Base-by-base conservation (phyloP, 2,329 filamentous ascomycete species). In the Fusarium brevicatenulatum region DNA sequence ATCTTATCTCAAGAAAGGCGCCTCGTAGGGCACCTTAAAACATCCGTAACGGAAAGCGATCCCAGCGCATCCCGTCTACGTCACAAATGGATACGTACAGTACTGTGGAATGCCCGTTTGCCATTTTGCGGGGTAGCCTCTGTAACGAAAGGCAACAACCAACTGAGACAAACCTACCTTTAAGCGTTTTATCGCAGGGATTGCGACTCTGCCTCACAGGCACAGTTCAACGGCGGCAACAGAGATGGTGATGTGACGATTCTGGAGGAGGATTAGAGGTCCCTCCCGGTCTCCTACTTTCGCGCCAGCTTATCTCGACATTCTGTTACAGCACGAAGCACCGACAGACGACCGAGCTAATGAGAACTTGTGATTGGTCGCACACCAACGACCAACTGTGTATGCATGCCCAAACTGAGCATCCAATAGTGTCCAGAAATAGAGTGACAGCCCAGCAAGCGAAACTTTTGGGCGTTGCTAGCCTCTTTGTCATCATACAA, bases 101-200 rank as follows among this genome's bases (percentile, higher is more conserved):
- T 50, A 59, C 34, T 50, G 25, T 50, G 37, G 54, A 46, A 57
- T 69, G n/a, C n/a, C n/a, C n/a, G 50, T 55, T 65, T 62, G 46
- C 62, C 39, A 61, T 63, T 71, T 76, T 76, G 73, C 71, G 74
- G 74, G 74, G 74, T 76, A 73, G 46, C 37, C 50, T 66, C 50
- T 58, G 25, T 23, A 57, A 42, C 46, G 13, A 53, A 49, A 54
- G 43, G 19, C 42, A 58, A 49, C 47, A 55, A 40, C 43, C 46
- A 66, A 66, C 52, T 43, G 39, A 44, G 42, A 61, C 65, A 72
- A 65, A 42, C 53, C 60, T 46, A 42, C 53, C 60, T 46, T 40
- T 44, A 66, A 62, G 42, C 32, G 23, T 59, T 56, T 63, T 73
- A 56, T 59, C 61, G 28, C 58, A 58, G 60, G 55, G 56, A 54